Evolutionary conservation across 2,329 filamentous ascomycete genomes (phyloP).

Genomic region (Cordyceps pruinosa): DNA sequence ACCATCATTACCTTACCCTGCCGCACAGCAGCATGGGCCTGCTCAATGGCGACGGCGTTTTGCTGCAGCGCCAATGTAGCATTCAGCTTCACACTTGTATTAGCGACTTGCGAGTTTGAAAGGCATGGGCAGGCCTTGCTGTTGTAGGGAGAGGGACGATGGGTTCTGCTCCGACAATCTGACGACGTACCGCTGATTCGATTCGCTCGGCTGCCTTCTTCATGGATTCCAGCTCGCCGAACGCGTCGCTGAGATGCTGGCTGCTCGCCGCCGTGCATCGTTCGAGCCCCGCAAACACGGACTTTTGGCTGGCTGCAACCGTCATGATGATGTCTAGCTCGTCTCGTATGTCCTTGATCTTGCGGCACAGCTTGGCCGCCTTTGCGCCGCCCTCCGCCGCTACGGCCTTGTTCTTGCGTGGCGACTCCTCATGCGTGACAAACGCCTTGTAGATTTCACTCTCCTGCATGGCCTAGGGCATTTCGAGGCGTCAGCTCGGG

Average conservation of each 20-base stretch:
- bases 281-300: slow-evolving; percentile 4
- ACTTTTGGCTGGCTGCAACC: slow-evolving; percentile 12
- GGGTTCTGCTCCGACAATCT: too few species aligned
- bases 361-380: slow-evolving; percentile 9
- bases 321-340: slow-evolving; percentile 18
- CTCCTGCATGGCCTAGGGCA: too few species aligned
- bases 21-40: neutral
- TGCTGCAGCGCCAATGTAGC: neutral
- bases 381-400: too few species aligned
- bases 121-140: too few species aligned
- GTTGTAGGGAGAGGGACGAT: too few species aligned
- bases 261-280: too few species aligned
- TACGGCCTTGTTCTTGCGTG: too few species aligned
- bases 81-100: neutral
- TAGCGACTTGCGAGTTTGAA: too few species aligned
- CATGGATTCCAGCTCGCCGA: slow-evolving; percentile 16
- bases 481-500: too few species aligned
- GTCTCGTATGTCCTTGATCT: slow-evolving; percentile 21
- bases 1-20: neutral
- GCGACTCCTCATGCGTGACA: too few species aligned
- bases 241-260: too few species aligned
- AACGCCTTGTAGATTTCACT: too few species aligned
- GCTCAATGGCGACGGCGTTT: neutral
- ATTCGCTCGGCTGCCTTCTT: slow-evolving; percentile 15
- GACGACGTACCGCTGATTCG: slow-evolving; percentile 14